Evolutionary conservation across 2,329 filamentous ascomycete species (phyloP), one percentile per base, ranked within the genome.

Genomic region (Daldinia sp.): DNA sequence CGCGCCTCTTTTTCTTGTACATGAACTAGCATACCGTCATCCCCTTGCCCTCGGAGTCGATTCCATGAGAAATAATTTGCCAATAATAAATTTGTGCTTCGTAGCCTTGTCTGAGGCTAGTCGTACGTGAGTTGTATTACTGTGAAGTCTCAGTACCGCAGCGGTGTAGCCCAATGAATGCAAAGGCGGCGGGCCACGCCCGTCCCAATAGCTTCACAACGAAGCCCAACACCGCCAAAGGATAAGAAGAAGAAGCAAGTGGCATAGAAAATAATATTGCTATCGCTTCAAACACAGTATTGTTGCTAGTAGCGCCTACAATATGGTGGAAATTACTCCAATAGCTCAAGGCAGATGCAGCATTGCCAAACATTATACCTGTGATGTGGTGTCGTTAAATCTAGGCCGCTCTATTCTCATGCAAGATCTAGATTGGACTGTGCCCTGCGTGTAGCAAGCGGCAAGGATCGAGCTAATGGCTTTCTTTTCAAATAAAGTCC

Each of bases 351-450:
- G 42, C n/a, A n/a, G 54, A 20, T 48, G 10, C 10, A 56, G 35
- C 51, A 51, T 60, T 48, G 6, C 18, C 15, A 48, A 28, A 41
- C 4, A 35, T 51, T 60, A 56, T 30, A 30, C 35, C 20, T 35
- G 51, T 18, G 37, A 57, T 68, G 48, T 7, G 51, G 30, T 54
- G 13, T 10, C 37, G 20, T 37, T 41, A 48, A 54, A 54, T 58
- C 20, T 61, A 41, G 54, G 39, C 48, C 33, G 20, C 53, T 37
- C 37, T 41, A 46, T 46, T 28, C 37, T 26, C 51, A 68, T 53
- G 56, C 61, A 37, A 65, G 57, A 65, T 68, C 48, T 33, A 54
- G 56, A 37, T 35, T 53, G 37, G 53, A 33, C 33, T 54, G 60
- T 41, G 41, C 55, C 20, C 15, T 54, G 51, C 57, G 48, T 37